phyloP scores from a whole-genome alignment of 2,329 filamentous ascomycete species.

The Apiospora hydei region DNA sequence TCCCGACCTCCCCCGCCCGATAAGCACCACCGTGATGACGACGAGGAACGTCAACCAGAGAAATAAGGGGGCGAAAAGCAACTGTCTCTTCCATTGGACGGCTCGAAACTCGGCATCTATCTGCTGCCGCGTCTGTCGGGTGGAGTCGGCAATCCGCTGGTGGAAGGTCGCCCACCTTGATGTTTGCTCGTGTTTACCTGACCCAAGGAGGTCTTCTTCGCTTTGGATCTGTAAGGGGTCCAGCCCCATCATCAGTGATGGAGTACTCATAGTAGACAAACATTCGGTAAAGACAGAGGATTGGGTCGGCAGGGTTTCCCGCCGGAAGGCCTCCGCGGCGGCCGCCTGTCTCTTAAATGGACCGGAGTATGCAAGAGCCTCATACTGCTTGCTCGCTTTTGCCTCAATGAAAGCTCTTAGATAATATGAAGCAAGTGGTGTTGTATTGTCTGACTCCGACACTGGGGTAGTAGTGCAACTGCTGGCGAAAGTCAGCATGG shows the following conservation, averaged over 20 bases:
- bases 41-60: background rate
- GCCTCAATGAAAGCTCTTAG: background rate
- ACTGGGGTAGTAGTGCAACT: background rate
- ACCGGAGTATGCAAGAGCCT: background rate
- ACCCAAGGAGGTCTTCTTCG: background rate
- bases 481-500: background rate
- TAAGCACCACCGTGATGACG: background rate
- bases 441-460: background rate
- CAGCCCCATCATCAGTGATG: background rate
- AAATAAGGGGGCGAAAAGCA: background rate
- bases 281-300: background rate
- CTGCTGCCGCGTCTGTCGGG: background rate
- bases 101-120: background rate
- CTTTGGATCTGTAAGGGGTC: background rate
- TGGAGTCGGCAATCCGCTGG: background rate
- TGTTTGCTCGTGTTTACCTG: background rate
- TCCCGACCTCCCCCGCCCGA: background rate
- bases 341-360: background rate
- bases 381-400: background rate
- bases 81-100: background rate
- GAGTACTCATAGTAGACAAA: background rate
- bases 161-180: background rate
- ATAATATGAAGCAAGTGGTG: background rate
- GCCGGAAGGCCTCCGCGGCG: background rate
- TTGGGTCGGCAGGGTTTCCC: background rate